phyloP scores from a whole-genome alignment of 2,329 filamentous ascomycete species.

The Waltergamsia citrina region DNA sequence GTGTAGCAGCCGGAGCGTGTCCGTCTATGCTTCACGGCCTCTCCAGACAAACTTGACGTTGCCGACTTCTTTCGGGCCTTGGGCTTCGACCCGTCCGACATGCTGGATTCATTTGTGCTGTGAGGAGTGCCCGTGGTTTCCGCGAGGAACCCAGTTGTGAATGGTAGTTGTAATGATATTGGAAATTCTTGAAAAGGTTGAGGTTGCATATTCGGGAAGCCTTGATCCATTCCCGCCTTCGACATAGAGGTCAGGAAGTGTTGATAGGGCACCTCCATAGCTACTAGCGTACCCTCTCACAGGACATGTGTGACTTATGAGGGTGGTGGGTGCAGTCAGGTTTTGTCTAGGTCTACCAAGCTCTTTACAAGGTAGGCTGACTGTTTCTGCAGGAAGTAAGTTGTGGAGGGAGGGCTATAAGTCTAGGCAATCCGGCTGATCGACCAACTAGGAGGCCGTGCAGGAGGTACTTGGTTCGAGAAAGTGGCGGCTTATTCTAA shows the following conservation, averaged over 20 bases:
- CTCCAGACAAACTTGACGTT: constrained; percentile 6
- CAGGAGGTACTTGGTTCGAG: too few relatives aligned
- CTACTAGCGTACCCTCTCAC: too few relatives aligned
- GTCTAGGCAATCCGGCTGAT: too few relatives aligned
- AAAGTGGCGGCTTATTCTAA: too few relatives aligned
- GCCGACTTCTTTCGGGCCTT: constrained; percentile 41
- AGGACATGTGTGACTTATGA: too few relatives aligned
- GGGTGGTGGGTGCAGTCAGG: too few relatives aligned
- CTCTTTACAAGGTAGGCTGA: too few relatives aligned
- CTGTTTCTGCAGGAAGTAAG: too few relatives aligned
- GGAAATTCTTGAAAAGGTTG: background rate
- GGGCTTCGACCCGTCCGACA: constrained; percentile 1
- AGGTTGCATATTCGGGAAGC: background rate
- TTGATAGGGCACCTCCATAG: constrained; percentile 48
- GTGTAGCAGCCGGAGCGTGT: constrained; percentile 92
- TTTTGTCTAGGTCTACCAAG: too few relatives aligned
- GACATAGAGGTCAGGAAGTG: constrained; percentile 45
- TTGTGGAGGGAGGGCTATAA: too few relatives aligned
- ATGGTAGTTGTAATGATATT: constrained; percentile 8
- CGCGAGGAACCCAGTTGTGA: constrained; percentile 34
- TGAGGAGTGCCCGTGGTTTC: constrained; percentile 31
- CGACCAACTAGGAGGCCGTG: too few relatives aligned
- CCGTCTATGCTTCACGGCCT: constrained; percentile 84
- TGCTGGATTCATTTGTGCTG: constrained; percentile 16
- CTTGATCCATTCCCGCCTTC: constrained; percentile 20